A percentile compares a stretch with the other conserved stretches of the same genome.
These are phyloP conservation scores for Calonectria pseudoreteaudii DNA, from an alignment of 2,329 filamentous ascomycete species.

Conservation along the genomic window DNA sequence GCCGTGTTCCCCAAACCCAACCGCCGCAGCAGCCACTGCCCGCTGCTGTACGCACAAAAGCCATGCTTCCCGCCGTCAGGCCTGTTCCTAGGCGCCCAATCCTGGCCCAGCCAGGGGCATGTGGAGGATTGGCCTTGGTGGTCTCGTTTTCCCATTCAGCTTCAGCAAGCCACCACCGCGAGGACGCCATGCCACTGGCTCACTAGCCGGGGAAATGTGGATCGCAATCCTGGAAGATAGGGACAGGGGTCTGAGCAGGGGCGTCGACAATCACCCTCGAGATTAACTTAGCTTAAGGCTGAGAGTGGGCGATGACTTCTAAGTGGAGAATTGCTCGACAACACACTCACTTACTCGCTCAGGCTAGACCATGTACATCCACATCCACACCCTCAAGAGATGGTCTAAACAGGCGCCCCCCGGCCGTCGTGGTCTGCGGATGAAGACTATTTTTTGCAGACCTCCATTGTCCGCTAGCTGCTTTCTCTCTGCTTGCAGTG, in stretches of 20 bases:
- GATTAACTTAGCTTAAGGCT: slow-evolving; percentile 40
- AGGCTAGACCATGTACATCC: slow-evolving; percentile 5
- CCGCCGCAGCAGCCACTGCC: not conserved
- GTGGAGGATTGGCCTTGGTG: slow-evolving; percentile 12
- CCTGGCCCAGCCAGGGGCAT: not conserved
- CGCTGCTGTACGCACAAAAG: slow-evolving; percentile 1
- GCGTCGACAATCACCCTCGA: slow-evolving; percentile 25
- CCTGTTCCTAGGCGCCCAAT: not conserved
- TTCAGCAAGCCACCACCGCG: slow-evolving; percentile 48
- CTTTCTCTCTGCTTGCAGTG: not conserved
- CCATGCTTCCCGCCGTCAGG: not conserved
- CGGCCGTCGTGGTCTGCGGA: not conserved
- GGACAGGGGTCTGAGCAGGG: not conserved
- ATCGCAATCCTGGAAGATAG: not conserved
- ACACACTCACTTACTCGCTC: not conserved
- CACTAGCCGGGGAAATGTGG: slow-evolving; percentile 8
- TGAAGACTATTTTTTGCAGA: not conserved
- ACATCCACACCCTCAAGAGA: not conserved
- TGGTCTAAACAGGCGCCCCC: slow-evolving; percentile 15
- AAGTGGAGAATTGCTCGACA: slow-evolving; percentile 8
- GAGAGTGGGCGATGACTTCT: slow-evolving; percentile 31
- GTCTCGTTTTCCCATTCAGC: slow-evolving; percentile 46
- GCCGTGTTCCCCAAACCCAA: not conserved
- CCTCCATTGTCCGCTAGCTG: slow-evolving; percentile 10
- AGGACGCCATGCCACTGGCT: slow-evolving; percentile 39